These are phyloP conservation scores for Phoenix roebelenii DNA, from an alignment of 176 grass and related monocot species.

Conservation along the genomic window DNA sequence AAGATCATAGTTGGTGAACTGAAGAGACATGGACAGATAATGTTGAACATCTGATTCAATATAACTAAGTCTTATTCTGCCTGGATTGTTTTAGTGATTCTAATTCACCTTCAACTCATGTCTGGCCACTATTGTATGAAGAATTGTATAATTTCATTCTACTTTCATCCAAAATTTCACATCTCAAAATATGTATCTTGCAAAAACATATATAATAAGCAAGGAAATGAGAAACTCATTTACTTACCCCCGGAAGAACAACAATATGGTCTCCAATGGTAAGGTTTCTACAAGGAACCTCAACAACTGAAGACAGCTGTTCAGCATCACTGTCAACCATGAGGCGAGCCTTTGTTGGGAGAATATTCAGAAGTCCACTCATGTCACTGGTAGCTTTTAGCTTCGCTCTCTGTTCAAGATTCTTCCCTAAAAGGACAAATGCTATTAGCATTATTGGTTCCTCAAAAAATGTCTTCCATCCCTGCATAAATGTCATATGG, in stretches of 20 bases:
- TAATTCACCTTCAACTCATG: too few species aligned
- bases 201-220: too few species aligned
- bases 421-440: slow-evolving; percentile 94
- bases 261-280: slow-evolving; percentile 66
- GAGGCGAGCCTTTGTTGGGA: slow-evolving; percentile 83
- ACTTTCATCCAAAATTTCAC: too few species aligned
- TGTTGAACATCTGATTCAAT: too few species aligned
- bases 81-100: too few species aligned
- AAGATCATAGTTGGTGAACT: too few species aligned
- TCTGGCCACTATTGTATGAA: too few species aligned
- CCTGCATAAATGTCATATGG: slow-evolving; percentile 43
- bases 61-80: too few species aligned
- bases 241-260: slow-evolving; percentile 82
- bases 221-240: neutral
- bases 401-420: slow-evolving; percentile 91
- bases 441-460: slow-evolving; percentile 98
- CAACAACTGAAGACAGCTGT: slow-evolving; percentile 58
- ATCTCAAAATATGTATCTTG: too few species aligned
- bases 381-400: slow-evolving; percentile 96
- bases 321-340: slow-evolving; percentile 51
- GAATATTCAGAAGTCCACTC: slow-evolving; percentile 88
- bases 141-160: too few species aligned
- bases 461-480: slow-evolving; percentile 98
- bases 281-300: slow-evolving; percentile 81
- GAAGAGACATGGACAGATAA: too few species aligned